A percentile compares a stretch with the other conserved stretches of the same genome.
Conservation (phyloP, 352 stramenopile genomes). For the Globisporangium rhizosaccharum region DNA sequence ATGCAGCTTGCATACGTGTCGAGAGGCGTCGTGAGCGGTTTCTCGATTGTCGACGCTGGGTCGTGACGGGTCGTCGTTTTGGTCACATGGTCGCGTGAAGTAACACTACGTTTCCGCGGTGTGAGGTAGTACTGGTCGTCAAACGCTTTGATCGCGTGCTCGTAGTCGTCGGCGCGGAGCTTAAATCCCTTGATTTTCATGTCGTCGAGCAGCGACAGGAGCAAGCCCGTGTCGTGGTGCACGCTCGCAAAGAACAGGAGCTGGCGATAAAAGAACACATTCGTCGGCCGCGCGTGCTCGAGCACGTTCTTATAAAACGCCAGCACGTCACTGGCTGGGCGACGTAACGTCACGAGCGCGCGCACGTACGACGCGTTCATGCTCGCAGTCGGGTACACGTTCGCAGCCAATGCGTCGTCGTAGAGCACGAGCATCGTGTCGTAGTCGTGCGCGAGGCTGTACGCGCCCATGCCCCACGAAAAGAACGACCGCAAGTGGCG, state of each 20-base stretch:
- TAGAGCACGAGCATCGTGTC: conserved; percentile 43
- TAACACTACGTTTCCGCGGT: not conserved
- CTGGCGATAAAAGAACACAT: conserved; percentile 61
- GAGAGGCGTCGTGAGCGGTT: conserved; percentile 21
- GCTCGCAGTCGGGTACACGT: conserved; percentile 52
- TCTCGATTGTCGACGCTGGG: conserved; percentile 4
- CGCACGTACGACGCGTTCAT: conserved; percentile 60
- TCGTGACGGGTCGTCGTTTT: conserved; percentile 12
- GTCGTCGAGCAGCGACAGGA: conserved; percentile 38
- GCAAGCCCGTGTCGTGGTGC: conserved; percentile 23
- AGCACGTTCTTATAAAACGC: conserved; percentile 41
- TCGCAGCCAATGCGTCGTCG: conserved; percentile 27
- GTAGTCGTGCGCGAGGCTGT: conserved; percentile 20
- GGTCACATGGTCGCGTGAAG: not conserved
- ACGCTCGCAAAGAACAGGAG: conserved; percentile 39
- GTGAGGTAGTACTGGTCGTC: conserved; percentile 42
- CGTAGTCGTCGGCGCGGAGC: conserved; percentile 43
- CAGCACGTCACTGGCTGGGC: conserved; percentile 31
- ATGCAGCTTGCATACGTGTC: conserved; percentile 44
- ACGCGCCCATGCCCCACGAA: conserved; percentile 56
- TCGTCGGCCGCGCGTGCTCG: conserved; percentile 33
- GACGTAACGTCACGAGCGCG: conserved; percentile 28
- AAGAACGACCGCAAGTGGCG: conserved; percentile 58
- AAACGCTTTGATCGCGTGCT: conserved; percentile 40
- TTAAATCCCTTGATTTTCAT: conserved; percentile 73